A percentile compares a stretch with the other conserved stretches of the same genome.
Conservation (phyloP, 192 early-diverging fungal species). For the Dimargaris cristalligena region DNA sequence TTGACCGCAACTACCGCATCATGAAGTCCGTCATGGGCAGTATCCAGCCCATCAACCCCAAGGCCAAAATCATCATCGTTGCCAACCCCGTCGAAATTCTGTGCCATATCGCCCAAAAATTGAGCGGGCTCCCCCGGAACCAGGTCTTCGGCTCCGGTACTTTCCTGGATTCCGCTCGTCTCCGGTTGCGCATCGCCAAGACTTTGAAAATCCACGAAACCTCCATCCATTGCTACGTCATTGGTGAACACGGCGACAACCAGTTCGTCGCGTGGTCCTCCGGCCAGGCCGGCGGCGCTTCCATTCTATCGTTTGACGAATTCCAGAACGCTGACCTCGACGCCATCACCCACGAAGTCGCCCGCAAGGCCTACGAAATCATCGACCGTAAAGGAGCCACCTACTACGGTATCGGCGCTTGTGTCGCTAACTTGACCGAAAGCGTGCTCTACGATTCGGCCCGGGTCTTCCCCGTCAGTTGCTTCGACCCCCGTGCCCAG, state of each 20-base stretch:
- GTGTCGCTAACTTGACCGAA: constrained; percentile 47
- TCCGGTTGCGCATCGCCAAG: constrained; percentile 38
- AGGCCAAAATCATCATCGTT: constrained; percentile 57
- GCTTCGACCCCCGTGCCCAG: constrained; percentile 41
- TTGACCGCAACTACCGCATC: constrained; percentile 67
- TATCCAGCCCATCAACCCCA: constrained; percentile 54
- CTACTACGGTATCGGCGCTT: constrained; percentile 71
- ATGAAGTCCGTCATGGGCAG: constrained; percentile 48
- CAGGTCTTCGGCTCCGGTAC: constrained; percentile 84
- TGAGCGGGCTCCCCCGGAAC: constrained; percentile 51
- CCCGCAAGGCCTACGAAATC: constrained; percentile 63
- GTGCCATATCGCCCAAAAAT: constrained; percentile 67
- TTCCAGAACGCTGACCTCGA: constrained; percentile 38
- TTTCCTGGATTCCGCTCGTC: constrained; percentile 56
- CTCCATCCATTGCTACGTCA: constrained; percentile 61
- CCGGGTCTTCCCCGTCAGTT: constrained; percentile 50
- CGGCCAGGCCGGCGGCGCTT: constrained; percentile 49
- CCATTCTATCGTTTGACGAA: constrained; percentile 42
- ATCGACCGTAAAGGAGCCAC: constrained; percentile 77
- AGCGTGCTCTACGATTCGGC: constrained; percentile 50
- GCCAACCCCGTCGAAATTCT: constrained; percentile 75
- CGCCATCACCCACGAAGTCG: constrained; percentile 36
- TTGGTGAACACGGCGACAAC: constrained; percentile 78
- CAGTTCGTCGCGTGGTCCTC: constrained; percentile 72
- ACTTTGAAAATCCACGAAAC: constrained; percentile 41